These are phyloP conservation scores for Acrodontium crateriforme DNA, from an alignment of 2,329 filamentous ascomycete genomes.

Conservation along the genomic window DNA sequence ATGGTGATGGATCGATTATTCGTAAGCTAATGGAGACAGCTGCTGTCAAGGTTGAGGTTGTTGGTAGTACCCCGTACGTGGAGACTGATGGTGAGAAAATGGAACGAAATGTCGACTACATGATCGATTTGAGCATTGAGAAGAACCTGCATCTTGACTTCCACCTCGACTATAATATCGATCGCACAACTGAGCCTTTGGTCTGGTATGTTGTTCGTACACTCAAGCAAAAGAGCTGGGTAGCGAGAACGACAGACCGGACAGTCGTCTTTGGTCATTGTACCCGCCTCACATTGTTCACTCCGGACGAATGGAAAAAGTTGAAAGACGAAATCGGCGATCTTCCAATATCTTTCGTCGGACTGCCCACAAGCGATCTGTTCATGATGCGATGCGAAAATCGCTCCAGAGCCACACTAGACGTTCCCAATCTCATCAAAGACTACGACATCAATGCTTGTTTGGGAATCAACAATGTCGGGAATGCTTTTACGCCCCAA, in stretches of 20 bases:
- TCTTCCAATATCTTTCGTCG: constrained; percentile 52
- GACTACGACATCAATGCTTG: constrained; percentile 44
- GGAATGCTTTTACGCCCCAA: constrained; percentile 61
- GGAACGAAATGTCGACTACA: constrained; percentile 48
- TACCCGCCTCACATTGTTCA: constrained; percentile 48
- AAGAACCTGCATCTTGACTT: constrained; percentile 49
- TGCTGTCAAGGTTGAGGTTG: constrained; percentile 37
- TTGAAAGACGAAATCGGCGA: constrained; percentile 36
- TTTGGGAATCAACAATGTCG: constrained; percentile 57
- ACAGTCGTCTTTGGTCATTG: constrained; percentile 54
- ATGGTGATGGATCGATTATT: constrained; percentile 35
- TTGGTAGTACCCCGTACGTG: constrained; percentile 60
- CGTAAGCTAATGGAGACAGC: constrained; percentile 36
- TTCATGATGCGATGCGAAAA: constrained; percentile 50
- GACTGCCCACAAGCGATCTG: constrained; percentile 55
- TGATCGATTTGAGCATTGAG: constrained; percentile 40
- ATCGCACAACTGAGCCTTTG: constrained; percentile 34
- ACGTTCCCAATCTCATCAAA: constrained; percentile 46
- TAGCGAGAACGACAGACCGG: constrained; percentile 23
- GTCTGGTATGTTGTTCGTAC: constrained; percentile 41
- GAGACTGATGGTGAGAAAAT: constrained; percentile 39
- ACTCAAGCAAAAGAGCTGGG: constrained; percentile 40
- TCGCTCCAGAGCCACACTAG: constrained; percentile 43
- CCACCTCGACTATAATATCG: constrained; percentile 58
- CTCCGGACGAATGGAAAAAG: constrained; percentile 33